Evolutionary conservation across 140 eudicot species (phyloP).

Genomic region (Bidens hawaiensis): DNA sequence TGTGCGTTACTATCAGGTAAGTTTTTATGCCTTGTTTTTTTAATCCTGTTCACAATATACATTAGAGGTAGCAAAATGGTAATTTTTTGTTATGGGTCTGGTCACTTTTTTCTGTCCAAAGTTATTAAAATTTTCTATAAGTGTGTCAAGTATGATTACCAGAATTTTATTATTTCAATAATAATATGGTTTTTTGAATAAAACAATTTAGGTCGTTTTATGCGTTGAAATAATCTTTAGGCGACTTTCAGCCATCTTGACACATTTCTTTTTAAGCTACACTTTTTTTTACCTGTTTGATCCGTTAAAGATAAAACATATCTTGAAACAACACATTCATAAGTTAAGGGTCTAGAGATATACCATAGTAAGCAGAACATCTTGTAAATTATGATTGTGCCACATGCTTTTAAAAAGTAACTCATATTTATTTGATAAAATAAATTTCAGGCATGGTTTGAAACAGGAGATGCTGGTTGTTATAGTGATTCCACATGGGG

Average conservation of each 20-base stretch:
- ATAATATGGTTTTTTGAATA: too few relatives aligned
- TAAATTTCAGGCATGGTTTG: constrained; percentile 97
- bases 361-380: constrained; percentile 1
- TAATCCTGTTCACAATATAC: constrained; percentile 7
- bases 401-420: constrained; percentile 12
- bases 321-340: neutral
- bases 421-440: constrained; percentile 8
- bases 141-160: neutral
- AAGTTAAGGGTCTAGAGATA: neutral
- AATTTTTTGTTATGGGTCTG: too few relatives aligned
- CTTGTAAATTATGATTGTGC: neutral
- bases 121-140: neutral
- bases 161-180: neutral
- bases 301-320: neutral
- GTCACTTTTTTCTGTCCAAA: too few relatives aligned
- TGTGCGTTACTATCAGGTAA: constrained; percentile 94
- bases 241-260: neutral
- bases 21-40: neutral
- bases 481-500: constrained; percentile 45
- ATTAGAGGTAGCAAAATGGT: constrained; percentile 1
- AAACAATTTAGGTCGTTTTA: neutral
- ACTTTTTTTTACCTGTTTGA: too few relatives aligned
- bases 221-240: neutral
- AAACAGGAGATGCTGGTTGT: constrained; percentile 63
- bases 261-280: too few relatives aligned